These are phyloP conservation scores for Rhizopogon roseolus DNA, from an alignment of 768 basidiomycete species.

Conservation along the genomic window DNA sequence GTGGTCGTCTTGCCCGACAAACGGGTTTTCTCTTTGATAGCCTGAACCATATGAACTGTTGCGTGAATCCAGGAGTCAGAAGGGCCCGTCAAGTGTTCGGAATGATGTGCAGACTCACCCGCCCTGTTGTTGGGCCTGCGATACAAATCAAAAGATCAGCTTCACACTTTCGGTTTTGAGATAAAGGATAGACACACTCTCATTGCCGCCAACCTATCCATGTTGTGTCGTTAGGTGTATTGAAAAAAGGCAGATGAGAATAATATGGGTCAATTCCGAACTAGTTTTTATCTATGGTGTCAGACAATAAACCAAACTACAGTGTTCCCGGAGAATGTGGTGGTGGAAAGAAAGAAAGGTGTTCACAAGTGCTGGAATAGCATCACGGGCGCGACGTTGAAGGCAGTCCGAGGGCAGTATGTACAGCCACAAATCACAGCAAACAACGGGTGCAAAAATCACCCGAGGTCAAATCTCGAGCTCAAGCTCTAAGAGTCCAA, in stretches of 20 bases:
- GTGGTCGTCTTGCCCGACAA: slow-evolving; percentile 54
- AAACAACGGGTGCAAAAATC: neutral
- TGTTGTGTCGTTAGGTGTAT: slow-evolving; percentile 53
- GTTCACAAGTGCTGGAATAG: neutral
- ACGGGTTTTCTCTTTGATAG: slow-evolving; percentile 48
- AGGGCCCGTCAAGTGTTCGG: slow-evolving; percentile 2
- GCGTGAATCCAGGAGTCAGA: slow-evolving; percentile 11
- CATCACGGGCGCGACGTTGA: neutral
- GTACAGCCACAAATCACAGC: slow-evolving; percentile 1
- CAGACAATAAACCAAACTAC: neutral
- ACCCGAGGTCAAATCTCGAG: no score
- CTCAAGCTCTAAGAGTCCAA: no score
- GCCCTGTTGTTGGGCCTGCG: slow-evolving; percentile 68
- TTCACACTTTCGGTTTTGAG: neutral
- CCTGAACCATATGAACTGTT: slow-evolving; percentile 24
- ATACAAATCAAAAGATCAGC: slow-evolving; percentile 5
- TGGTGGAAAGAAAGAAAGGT: neutral
- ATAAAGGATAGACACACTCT: slow-evolving; percentile 43
- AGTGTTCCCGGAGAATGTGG: neutral
- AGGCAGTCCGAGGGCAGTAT: neutral
- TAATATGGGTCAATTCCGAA: neutral
- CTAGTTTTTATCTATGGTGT: neutral
- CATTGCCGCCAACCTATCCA: slow-evolving; percentile 89
- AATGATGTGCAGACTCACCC: slow-evolving; percentile 41
- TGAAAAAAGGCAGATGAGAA: slow-evolving; percentile 9